These are phyloP conservation scores for Coemansia sp. DNA, from an alignment of 192 early-diverging fungal genomes.

Conservation along the genomic window DNA sequence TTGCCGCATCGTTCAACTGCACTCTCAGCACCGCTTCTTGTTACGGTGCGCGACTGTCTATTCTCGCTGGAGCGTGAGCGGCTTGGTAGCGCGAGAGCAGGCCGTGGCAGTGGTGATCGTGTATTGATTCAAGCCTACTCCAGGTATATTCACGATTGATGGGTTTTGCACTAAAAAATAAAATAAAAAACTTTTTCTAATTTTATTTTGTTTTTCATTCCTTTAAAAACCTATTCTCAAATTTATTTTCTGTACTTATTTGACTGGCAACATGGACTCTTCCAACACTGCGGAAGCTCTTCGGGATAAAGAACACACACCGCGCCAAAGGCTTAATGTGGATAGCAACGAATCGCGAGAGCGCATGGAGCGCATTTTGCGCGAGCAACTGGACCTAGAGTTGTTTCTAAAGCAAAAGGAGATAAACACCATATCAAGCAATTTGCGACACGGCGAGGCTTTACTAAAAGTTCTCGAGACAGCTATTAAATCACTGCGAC, in stretches of 20 bases:
- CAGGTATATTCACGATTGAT: constrained; percentile 18
- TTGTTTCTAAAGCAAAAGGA: constrained; percentile 71
- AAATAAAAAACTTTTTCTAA: no score
- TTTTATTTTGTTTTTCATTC: not conserved
- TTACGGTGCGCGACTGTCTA: constrained; percentile 72
- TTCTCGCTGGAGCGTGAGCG: constrained; percentile 74
- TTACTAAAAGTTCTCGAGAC: constrained; percentile 59
- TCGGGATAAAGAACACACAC: not conserved
- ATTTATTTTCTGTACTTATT: not conserved
- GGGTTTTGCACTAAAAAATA: not conserved
- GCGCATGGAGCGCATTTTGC: constrained; percentile 59
- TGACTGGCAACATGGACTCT: not conserved
- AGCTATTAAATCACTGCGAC: constrained; percentile 51
- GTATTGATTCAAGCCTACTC: constrained; percentile 42
- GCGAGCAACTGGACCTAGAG: constrained; percentile 78
- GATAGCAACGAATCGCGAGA: constrained; percentile 28
- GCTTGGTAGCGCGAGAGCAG: constrained; percentile 37
- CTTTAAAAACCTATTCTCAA: not conserved
- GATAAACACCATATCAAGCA: constrained; percentile 59
- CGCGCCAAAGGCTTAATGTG: constrained; percentile 12
- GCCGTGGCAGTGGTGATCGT: constrained; percentile 44
- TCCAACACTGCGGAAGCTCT: not conserved
- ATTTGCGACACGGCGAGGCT: constrained; percentile 62
- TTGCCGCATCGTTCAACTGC: constrained; percentile 37
- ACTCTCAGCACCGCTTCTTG: constrained; percentile 48